A percentile compares a stretch with the other conserved stretches of the same genome.
phyloP scores from a whole-genome alignment of 306 rosid genomes.

The Mimosa pudica region DNA sequence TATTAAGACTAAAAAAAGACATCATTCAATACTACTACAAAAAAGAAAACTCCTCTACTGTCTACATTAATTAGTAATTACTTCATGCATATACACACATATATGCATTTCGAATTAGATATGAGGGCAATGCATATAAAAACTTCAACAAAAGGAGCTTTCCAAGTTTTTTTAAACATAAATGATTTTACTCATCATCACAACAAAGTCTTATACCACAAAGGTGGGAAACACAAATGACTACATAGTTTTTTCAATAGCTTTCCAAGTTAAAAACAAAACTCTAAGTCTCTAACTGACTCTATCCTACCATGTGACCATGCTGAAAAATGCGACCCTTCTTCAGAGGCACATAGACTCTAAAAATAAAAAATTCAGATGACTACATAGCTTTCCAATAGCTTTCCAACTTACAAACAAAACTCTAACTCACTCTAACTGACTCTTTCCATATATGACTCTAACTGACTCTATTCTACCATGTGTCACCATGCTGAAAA shows the following conservation, averaged over 20 bases:
- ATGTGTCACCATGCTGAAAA: background rate
- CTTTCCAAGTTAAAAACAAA: background rate
- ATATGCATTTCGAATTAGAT: constrained; percentile 18
- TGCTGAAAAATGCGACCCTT: background rate
- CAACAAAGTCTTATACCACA: too few relatives aligned
- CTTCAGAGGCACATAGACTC: background rate
- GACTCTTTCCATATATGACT: too few relatives aligned
- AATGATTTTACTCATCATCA: too few relatives aligned
- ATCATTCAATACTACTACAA: too few relatives aligned
- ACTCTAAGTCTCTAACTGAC: background rate
- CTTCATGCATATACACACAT: background rate
- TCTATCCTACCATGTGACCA: background rate
- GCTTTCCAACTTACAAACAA: too few relatives aligned
- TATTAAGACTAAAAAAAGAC: too few relatives aligned
- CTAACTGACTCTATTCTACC: background rate
- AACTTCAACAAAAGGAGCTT: constrained; percentile 5
- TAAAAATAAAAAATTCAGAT: background rate
- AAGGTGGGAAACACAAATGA: too few relatives aligned
- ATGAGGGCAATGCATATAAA: background rate
- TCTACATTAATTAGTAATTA: too few relatives aligned
- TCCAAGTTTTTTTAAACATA: background rate
- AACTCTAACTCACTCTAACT: too few relatives aligned
- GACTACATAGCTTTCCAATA: too few relatives aligned
- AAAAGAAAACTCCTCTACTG: too few relatives aligned
- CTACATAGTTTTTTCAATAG: background rate